Evolutionary conservation across 208 protist genomes (phyloP).

Genomic region (Leishmania guyanensis): DNA sequence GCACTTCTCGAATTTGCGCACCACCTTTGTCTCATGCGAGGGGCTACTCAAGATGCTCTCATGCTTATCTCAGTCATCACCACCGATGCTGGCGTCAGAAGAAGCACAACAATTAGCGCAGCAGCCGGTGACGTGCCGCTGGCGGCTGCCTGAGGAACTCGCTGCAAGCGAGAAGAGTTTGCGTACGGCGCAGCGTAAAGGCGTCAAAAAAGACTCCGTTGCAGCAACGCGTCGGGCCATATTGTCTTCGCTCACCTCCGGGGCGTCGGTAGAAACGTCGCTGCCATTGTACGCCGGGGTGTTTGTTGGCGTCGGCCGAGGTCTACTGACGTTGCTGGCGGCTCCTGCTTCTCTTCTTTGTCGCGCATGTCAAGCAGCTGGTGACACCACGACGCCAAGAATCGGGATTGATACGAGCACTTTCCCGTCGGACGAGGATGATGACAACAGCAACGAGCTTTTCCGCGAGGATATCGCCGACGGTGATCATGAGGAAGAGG

Average conservation of each 20-base stretch:
- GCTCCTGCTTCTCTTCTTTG: constrained; percentile 5
- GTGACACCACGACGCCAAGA: constrained; percentile 2
- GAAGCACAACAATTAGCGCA: constrained; percentile 25
- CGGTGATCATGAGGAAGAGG: constrained; percentile 19
- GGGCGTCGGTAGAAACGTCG: constrained; percentile 19
- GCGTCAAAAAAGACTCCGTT: neutral
- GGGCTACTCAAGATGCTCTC: constrained; percentile 44
- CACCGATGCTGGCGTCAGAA: constrained; percentile 12
- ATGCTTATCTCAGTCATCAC: constrained; percentile 9
- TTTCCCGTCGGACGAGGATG: constrained; percentile 7
- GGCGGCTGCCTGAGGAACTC: constrained; percentile 25
- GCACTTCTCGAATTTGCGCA: constrained; percentile 27
- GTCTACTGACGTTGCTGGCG: constrained; percentile 20
- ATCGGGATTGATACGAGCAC: neutral
- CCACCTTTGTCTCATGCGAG: constrained; percentile 39
- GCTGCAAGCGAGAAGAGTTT: neutral
- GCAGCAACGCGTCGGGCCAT: neutral
- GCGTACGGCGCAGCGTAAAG: neutral
- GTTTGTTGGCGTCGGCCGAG: constrained; percentile 25
- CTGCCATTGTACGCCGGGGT: constrained; percentile 28
- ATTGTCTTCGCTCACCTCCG: constrained; percentile 3
- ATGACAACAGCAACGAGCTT: constrained; percentile 15
- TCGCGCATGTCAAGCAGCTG: constrained; percentile 8
- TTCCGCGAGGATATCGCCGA: constrained; percentile 12
- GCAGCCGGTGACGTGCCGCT: constrained; percentile 23